Conservation (phyloP, 2,329 filamentous ascomycete species). For the Canariomyces notabilis region DNA sequence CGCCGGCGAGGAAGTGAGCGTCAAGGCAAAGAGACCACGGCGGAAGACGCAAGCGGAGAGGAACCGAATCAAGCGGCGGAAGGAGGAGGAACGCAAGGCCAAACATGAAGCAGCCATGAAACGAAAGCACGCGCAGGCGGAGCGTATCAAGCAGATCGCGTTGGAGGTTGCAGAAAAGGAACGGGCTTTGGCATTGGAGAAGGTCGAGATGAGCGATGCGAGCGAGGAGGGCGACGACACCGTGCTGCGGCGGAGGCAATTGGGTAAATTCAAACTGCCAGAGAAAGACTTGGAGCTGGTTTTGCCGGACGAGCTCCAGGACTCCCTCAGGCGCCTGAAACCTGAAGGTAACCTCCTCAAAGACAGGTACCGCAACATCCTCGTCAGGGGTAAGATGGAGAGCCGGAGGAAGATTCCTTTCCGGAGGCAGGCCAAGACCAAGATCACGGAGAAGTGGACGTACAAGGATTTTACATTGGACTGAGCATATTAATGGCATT, state of each 20-base stretch:
- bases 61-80: slow-evolving; percentile 83
- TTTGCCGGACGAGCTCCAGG: slow-evolving; percentile 75
- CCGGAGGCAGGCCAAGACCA: slow-evolving; percentile 74
- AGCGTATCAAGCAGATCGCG: slow-evolving; percentile 66
- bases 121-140: slow-evolving; percentile 65
- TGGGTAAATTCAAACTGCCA: slow-evolving; percentile 69
- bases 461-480: slow-evolving; percentile 83
- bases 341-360: slow-evolving; percentile 94
- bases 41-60: slow-evolving; percentile 82
- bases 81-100: slow-evolving; percentile 73
- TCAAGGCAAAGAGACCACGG: slow-evolving; percentile 69
- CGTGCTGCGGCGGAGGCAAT: slow-evolving; percentile 62
- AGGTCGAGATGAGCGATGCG: slow-evolving; percentile 42
- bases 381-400: slow-evolving; percentile 87
- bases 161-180: slow-evolving; percentile 58
- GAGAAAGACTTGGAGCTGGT: slow-evolving; percentile 78
- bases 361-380: slow-evolving; percentile 83
- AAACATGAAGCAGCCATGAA: slow-evolving; percentile 74
- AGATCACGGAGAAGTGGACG: slow-evolving; percentile 90
- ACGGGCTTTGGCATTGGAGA: slow-evolving; percentile 39
- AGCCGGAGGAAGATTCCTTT: slow-evolving; percentile 72
- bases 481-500: background rate
- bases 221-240: slow-evolving; percentile 56
- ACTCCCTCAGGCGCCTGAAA: slow-evolving; percentile 75
- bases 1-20: slow-evolving; percentile 61